Conservation (phyloP, 805 yeast species). For the Spathaspora hagerdaliae region DNA sequence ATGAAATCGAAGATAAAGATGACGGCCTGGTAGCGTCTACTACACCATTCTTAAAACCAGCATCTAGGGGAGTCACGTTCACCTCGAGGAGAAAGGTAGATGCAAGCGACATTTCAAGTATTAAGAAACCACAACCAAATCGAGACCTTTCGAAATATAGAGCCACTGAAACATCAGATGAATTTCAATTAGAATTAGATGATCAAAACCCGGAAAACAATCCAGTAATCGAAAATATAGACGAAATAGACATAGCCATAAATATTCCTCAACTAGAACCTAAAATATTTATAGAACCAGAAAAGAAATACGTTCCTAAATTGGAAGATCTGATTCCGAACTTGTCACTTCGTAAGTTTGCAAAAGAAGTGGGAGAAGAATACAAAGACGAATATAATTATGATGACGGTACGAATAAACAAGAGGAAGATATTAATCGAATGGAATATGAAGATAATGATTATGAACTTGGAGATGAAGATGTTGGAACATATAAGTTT, state of each 20-base stretch:
- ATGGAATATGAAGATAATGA: constrained; percentile 7
- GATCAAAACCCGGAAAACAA: constrained; percentile 10
- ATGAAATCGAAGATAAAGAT: constrained; percentile 10
- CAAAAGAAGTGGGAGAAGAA: constrained; percentile 6
- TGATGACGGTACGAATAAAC: constrained; percentile 9
- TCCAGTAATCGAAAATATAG: constrained; percentile 14
- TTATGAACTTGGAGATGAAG: constrained; percentile 7
- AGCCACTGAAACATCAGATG: constrained; percentile 1
- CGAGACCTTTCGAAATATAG: constrained; percentile 11
- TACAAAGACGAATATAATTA: constrained; percentile 7
- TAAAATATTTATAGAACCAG: not conserved
- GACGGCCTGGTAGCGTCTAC: not conserved
- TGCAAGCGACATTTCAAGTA: no score
- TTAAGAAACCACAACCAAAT: no score
- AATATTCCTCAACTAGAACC: not conserved
- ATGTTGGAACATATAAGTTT: not conserved
- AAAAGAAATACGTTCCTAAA: constrained; percentile 8
- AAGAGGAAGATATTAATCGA: not conserved
- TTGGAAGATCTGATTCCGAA: not conserved
- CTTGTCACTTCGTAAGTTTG: constrained; percentile 1
- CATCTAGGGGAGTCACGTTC: not conserved
- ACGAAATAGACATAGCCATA: not conserved
- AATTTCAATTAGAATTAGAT: constrained; percentile 8
- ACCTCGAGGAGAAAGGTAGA: not conserved
- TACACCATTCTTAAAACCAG: not conserved